Evolutionary conservation across 2,329 filamentous ascomycete species (phyloP), one percentile per base, ranked within the genome.

Genomic region (Leptographium flavum): DNA sequence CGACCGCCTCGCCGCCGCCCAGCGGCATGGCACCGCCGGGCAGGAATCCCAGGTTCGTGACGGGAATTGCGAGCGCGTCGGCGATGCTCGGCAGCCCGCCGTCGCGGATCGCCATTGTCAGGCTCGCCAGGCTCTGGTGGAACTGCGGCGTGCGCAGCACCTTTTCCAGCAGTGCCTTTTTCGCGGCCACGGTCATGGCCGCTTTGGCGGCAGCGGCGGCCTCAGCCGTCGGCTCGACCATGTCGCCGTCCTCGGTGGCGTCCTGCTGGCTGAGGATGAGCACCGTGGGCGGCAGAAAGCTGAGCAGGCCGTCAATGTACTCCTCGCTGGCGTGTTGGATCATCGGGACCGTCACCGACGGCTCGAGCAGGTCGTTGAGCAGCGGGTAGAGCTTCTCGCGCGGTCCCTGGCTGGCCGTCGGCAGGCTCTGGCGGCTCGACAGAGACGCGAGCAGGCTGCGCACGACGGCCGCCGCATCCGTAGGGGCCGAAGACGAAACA

Each of bases 81-180:
- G 87, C 83, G 51, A 98, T 83, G 54, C 81, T 93, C 5, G 90
- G 88, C 47, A 98, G 64, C 0, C 90, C 92, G 13, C 92, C 92
- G 55, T 96, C 90, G 47, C 87, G 73, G 45, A 98, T 68, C 13
- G 92, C 92, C 62, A 87, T 79, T 0, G 87, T 94, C 54, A 98
- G 66, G 58, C 83, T 92, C 1, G 79, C 76, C 33, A 95, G 65
- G 53, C 86, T 90, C 61, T 96, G 92, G 49, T 79, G 76, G 57
- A 98, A 87, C 58, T 98, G 92, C 17, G 92, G 90, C 52, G 85
- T 93, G 51, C 85, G 77, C 14, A 96, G 66, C 8, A 96, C 87
- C 57, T 81, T 82, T 60, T 79, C 81, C 37, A 98, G 63, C 13
- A 96, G 74, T 21, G 73, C 70, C 57, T 83, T 86, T 69, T 96